Base-by-base conservation (phyloP, 805 yeast species). In the Wickerhamomyces queroliae region DNA sequence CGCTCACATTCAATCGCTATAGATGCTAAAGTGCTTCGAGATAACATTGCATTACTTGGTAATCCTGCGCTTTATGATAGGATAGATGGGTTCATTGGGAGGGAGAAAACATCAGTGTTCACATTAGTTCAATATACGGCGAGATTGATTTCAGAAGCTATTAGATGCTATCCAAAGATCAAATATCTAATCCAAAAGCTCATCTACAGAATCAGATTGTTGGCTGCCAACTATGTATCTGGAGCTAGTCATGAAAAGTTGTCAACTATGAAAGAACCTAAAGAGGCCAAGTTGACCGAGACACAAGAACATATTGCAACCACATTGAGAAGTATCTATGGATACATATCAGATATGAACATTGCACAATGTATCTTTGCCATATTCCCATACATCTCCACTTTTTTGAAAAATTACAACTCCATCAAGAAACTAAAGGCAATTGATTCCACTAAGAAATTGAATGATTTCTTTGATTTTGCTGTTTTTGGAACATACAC, bases 301-400 rank as follows among this genome's bases (percentile, higher is more conserved):
- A n/a, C 7, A 7, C 51, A 47, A 17, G 15, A 23, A 29, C n/a
- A 36, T 5, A 16, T 41, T 19, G 40, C 43, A 4, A 19, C 28
- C 3, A 36, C 35, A 5, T 32, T 50, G 18, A 47, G 41, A 22
- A 33, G 25, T 9, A 23, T 48, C 3, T 50, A 50, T 30, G 45
- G 44, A 1, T 47, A 50, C 37, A 40, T 50, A 9, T 48, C 38
- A 1, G 55, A 50, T 37, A 41, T 50, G 11, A 40, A 51, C 16
- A 41, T 49, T 15, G 48, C 52, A 3, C 36, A 40, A 33, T 43
- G 47, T 4, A 45, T 50, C 18, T 50, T 50, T 35, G 47, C 45
- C 16, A 39, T 47, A 10, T 10, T 50, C 1, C 52, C 53, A 19
- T 50, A 47, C 36, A 41, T 50, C 23, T 29, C 42, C 1, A 47